A percentile compares a stretch with the other conserved stretches of the same genome.
Evolutionary conservation across 2,329 filamentous ascomycete species (phyloP).

Genomic region (Botrytis hyacinthi): DNA sequence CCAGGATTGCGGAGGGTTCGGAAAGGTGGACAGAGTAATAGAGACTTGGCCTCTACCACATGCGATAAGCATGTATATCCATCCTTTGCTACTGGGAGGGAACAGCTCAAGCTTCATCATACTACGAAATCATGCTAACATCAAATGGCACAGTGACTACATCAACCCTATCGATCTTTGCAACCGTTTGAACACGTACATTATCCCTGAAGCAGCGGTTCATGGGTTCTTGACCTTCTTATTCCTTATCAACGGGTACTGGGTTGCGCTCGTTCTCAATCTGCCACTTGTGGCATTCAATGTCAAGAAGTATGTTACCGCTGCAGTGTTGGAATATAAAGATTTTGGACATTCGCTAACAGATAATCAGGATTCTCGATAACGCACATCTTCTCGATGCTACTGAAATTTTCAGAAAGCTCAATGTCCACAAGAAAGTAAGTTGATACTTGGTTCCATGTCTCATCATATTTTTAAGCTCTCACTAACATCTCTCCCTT

Average conservation of each 20-base stretch:
- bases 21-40: background rate
- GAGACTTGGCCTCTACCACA: background rate
- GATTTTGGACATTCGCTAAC: conserved; percentile 39
- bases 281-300: conserved; percentile 91
- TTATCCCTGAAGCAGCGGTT: conserved; percentile 95
- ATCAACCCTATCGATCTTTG: conserved; percentile 99
- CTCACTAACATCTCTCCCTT: conserved; percentile 14
- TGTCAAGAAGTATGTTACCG: conserved; percentile 81
- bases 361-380: conserved; percentile 73
- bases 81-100: background rate
- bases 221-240: conserved; percentile 93
- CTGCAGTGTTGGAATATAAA: background rate
- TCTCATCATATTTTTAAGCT: background rate
- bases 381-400: conserved; percentile 97
- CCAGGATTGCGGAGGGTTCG: background rate
- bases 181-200: conserved; percentile 99
- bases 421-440: conserved; percentile 99
- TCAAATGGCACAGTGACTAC: conserved; percentile 70
- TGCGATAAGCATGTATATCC: conserved; percentile 7
- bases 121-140: background rate
- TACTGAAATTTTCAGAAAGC: conserved; percentile 98
- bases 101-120: background rate
- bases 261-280: conserved; percentile 89
- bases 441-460: background rate
- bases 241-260: conserved; percentile 98